Percentiles rank a stretch among this genome's conserved stretches.
Evolutionary conservation across 1,284 basidiomycete genomes (phyloP).

Genomic region (Leccinum fallax): DNA sequence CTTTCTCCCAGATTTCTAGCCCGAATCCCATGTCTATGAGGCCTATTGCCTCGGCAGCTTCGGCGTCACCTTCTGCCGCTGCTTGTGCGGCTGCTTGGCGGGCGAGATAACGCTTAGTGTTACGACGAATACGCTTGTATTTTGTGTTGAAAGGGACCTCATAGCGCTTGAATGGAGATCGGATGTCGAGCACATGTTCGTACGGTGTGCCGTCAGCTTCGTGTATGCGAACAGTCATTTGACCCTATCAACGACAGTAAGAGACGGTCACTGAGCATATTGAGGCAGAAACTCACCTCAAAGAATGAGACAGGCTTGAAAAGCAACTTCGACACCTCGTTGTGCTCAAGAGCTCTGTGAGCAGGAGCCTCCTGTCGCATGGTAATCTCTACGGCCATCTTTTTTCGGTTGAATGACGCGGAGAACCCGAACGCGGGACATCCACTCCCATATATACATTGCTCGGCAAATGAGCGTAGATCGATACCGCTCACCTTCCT

Average conservation of each 20-base stretch:
- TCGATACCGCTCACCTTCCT: conserved; percentile 94
- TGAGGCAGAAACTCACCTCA: conserved; percentile 54
- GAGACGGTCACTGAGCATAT: conserved; percentile 2
- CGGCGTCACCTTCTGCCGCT: conserved; percentile 86
- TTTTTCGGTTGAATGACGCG: conserved; percentile 95
- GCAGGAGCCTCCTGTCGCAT: conserved; percentile 90
- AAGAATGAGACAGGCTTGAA: conserved; percentile 88
- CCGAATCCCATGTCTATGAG: conserved; percentile 96
- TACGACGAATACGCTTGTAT: conserved; percentile 94
- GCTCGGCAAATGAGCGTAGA: conserved; percentile 88
- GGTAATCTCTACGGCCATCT: conserved; percentile 95
- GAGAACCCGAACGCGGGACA: conserved; percentile 91
- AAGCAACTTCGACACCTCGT: conserved; percentile 67
- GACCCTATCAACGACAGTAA: conserved; percentile 58
- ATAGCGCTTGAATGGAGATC: conserved; percentile 84
- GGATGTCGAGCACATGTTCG: conserved; percentile 96
- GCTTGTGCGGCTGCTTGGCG: conserved; percentile 92
- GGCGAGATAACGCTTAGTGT: conserved; percentile 93
- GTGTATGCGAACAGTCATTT: conserved; percentile 99
- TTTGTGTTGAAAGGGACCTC: conserved; percentile 99
- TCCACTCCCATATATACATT: conserved; percentile 98
- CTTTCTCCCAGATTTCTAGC: conserved; percentile 96
- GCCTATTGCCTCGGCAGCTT: conserved; percentile 91
- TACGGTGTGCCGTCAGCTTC: conserved; percentile 99
- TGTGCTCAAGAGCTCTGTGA: conserved; percentile 64